phyloP scores from a whole-genome alignment of 495 filamentous ascomycete species.

The Penicillium longicatenatum region DNA sequence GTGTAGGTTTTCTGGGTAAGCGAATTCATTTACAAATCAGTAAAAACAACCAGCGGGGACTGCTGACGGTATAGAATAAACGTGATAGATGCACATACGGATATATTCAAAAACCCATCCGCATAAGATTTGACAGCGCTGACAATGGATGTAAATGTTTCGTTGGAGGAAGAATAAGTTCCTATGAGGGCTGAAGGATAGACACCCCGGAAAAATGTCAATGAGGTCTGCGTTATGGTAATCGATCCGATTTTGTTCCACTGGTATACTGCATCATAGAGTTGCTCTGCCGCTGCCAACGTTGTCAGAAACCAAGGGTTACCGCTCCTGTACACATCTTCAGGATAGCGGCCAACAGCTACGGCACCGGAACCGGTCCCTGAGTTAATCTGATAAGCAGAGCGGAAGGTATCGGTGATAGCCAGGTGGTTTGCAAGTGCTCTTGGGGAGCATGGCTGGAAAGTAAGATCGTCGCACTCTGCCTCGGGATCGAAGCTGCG shows the following conservation, averaged over 20 bases:
- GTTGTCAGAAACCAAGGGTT: constrained; percentile 71
- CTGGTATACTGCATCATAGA: constrained; percentile 65
- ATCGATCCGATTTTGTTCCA: constrained; percentile 55
- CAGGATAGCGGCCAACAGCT: constrained; percentile 70
- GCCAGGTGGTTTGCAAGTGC: constrained; percentile 67
- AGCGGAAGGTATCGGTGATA: constrained; percentile 62
- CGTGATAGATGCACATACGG: constrained; percentile 36
- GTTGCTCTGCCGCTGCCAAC: constrained; percentile 63
- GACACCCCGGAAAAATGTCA: constrained; percentile 60
- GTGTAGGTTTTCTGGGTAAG: too few species aligned
- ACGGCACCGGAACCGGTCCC: constrained; percentile 47
- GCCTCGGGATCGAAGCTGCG: constrained; percentile 64
- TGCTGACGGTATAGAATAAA: too few species aligned
- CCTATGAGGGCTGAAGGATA: constrained; percentile 48
- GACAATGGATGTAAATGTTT: constrained; percentile 53
- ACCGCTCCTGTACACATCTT: constrained; percentile 68
- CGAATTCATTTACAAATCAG: too few species aligned
- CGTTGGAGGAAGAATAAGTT: constrained; percentile 48
- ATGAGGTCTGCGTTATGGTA: constrained; percentile 53
- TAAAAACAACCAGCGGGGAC: too few species aligned
- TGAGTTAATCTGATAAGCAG: constrained; percentile 61
- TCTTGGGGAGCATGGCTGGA: constrained; percentile 64
- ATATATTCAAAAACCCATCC: constrained; percentile 62
- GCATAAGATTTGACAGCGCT: constrained; percentile 61
- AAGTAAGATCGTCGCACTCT: constrained; percentile 49